Conservation (phyloP, 371 early-diverging fungal species). For the Dichotomocladium elegans region DNA sequence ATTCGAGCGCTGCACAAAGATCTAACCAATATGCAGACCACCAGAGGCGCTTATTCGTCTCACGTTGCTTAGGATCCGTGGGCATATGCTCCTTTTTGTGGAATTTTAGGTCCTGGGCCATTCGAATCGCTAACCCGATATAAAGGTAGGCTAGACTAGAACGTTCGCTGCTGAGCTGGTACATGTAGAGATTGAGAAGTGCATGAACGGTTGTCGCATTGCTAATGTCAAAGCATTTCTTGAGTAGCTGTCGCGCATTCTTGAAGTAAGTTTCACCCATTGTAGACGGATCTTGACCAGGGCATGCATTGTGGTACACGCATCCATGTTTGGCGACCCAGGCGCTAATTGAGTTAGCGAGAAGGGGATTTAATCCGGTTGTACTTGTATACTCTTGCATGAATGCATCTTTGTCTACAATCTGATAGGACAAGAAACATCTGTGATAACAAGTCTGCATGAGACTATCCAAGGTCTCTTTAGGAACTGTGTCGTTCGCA, state of each 20-base stretch:
- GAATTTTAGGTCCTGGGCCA: constrained; percentile 64
- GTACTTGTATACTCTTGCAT: constrained; percentile 36
- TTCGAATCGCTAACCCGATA: constrained; percentile 60
- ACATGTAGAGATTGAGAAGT: constrained; percentile 60
- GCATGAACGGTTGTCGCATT: constrained; percentile 58
- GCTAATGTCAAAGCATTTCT: constrained; percentile 60
- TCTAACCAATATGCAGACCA: constrained; percentile 66
- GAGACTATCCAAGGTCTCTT: constrained; percentile 31
- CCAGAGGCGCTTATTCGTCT: constrained; percentile 60
- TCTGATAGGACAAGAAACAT: constrained; percentile 56
- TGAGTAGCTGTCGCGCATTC: constrained; percentile 53
- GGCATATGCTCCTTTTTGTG: constrained; percentile 53
- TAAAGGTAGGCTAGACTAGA: constrained; percentile 59
- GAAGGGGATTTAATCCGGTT: constrained; percentile 43
- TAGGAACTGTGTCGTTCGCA: constrained; percentile 17
- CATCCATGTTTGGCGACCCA: constrained; percentile 60
- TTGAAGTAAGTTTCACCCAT: constrained; percentile 60
- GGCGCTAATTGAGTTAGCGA: constrained; percentile 57
- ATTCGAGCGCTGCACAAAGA: constrained; percentile 48
- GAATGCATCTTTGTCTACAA: constrained; percentile 54
- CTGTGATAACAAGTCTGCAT: constrained; percentile 55
- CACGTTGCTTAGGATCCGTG: constrained; percentile 48
- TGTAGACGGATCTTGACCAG: constrained; percentile 38
- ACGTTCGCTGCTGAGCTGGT: constrained; percentile 55
- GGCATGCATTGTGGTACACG: constrained; percentile 46